A percentile compares a stretch with the other conserved stretches of the same genome.
These are phyloP conservation scores for Alternaria metachromatica DNA, from an alignment of 2,329 filamentous ascomycete species.

Conservation along the genomic window DNA sequence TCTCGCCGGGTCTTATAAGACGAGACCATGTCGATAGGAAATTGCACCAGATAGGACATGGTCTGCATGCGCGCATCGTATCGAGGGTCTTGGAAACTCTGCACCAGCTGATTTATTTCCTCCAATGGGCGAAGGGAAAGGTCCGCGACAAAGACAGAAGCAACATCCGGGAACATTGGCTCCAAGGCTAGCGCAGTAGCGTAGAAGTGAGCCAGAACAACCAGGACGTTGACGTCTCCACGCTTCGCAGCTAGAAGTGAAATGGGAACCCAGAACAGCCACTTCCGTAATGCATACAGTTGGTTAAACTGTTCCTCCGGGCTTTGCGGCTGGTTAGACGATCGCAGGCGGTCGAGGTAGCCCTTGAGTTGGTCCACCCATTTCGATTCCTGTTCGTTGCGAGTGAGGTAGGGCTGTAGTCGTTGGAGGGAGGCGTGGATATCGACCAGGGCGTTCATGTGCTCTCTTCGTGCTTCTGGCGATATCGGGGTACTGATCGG, in stretches of 20 bases:
- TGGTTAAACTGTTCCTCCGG: constrained; percentile 89
- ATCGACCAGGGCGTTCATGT: constrained; percentile 54
- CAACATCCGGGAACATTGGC: constrained; percentile 89
- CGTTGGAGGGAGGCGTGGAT: constrained; percentile 53
- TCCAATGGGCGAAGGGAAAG: constrained; percentile 82
- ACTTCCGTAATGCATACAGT: constrained; percentile 84
- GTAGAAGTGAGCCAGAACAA: constrained; percentile 91
- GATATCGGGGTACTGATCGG: constrained; percentile 71
- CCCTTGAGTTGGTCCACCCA: constrained; percentile 58
- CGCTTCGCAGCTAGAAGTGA: constrained; percentile 79
- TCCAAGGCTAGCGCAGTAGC: constrained; percentile 86
- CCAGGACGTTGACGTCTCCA: constrained; percentile 76
- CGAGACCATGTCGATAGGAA: constrained; percentile 52
- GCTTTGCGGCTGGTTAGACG: constrained; percentile 51
- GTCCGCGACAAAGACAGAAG: constrained; percentile 74
- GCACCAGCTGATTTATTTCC: constrained; percentile 79
- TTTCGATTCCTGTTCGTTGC: constrained; percentile 55
- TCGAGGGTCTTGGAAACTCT: constrained; percentile 53
- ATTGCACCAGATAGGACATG: constrained; percentile 55
- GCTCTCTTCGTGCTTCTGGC: constrained; percentile 63
- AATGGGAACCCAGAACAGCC: constrained; percentile 96
- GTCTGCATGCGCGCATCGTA: constrained; percentile 53
- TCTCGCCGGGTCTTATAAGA: constrained; percentile 51
- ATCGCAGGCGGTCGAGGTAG: constrained; percentile 55
- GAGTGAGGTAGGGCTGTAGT: constrained; percentile 52